Evolutionary conservation across 108 stramenopile species (phyloP).

Genomic region (Nitzschia inconspicua): DNA sequence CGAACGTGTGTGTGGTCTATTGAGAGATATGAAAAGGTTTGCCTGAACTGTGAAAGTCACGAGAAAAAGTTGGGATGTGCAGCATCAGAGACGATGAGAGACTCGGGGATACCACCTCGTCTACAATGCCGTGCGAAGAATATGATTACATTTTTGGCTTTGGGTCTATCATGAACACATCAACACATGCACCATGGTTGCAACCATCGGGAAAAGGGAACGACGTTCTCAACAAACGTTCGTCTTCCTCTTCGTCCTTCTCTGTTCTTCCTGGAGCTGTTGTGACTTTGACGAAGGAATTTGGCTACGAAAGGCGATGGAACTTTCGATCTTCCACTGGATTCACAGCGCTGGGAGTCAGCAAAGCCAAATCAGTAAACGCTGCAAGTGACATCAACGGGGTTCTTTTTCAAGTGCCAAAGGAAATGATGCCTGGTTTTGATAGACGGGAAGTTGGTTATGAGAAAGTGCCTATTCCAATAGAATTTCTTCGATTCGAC

Average conservation of each 20-base stretch:
- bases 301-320: conserved; percentile 61
- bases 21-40: no score
- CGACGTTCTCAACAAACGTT: no score
- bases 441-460: conserved; percentile 69
- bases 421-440: conserved; percentile 37
- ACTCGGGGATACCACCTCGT: no score
- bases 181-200: conserved; percentile 61
- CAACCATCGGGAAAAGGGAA: background rate
- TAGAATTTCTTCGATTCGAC: conserved; percentile 25
- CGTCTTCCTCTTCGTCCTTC: no score
- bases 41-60: no score
- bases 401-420: conserved; percentile 52
- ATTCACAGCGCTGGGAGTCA: conserved; percentile 59
- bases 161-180: conserved; percentile 67
- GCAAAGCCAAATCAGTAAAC: background rate
- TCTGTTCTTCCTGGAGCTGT: conserved; percentile 14
- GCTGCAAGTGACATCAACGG: conserved; percentile 42
- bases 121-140: no score
- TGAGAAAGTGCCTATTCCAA: conserved; percentile 35
- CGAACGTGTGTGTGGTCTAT: no score
- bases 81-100: no score
- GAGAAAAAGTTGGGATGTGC: no score
- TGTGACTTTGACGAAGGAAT: conserved; percentile 31
- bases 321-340: conserved; percentile 70
- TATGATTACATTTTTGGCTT: conserved; percentile 68